Base-by-base conservation (phyloP, 805 yeast species). In the Teunomyces tritomae region DNA sequence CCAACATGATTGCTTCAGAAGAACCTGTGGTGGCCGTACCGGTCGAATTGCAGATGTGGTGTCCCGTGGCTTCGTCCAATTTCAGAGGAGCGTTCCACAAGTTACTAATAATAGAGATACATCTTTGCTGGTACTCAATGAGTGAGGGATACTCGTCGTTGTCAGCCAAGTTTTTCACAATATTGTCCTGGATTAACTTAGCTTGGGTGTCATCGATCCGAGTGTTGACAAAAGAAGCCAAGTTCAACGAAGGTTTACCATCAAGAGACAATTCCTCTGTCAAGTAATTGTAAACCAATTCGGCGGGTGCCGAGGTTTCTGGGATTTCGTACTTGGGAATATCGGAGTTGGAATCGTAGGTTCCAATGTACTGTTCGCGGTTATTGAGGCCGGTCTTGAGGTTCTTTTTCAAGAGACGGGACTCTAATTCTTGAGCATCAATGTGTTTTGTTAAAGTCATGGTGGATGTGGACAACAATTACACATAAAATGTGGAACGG, bases 21-120 rank as follows among this genome's bases (percentile, higher is more conserved):
- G 96, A 89, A 4, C 97, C 97, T 1, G 96, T 90, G 46, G 96
- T 88, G 24, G 96, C 94, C 9, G 96, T 83, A 20, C 97, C 97
- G 28, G 89, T 73, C 3, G 95, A 48, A 33, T 61, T 59, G 39
- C 62, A 57, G 32, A 54, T 44, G 82, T 33, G 62, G 53, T 49
- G 65, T 32, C 59, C 64, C 26, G 58, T 55, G 26, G 39, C 57
- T n/a, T 57, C 54, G 35, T 63, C 61, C 13, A 45, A 45, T 7
- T 51, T 50, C 24, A 51, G 56, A 6, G 84, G 85, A 8, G 89
- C 91, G 60, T 89, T 72, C 97, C 97, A 90, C 58, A 90, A 64
- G 59, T 84, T 79, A 8, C 89, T 83, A 51, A 90, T 62, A 56
- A 90, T 90, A 20, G 89, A 79, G 49, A 90, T 80, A 68, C 96